Evolutionary conservation across 2,329 filamentous ascomycete genomes (phyloP), one percentile per base, ranked within the genome.

Genomic region (Aspergillus tubingensis): DNA sequence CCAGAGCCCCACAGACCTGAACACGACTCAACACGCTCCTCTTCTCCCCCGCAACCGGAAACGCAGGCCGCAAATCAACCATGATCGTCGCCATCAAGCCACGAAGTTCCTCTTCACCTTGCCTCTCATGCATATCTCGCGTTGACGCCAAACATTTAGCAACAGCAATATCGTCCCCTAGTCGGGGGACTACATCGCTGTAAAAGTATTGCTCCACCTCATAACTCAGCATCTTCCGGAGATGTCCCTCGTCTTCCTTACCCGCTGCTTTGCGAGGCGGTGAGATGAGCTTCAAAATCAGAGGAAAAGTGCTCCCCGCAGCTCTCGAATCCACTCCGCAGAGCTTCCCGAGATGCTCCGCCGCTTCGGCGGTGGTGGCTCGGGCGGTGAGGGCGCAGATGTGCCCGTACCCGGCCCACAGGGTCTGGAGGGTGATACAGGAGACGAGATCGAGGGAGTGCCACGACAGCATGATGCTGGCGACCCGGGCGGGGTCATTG

Each of bases 121-220:
- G 59, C 7, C 68, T 61, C 0, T 67, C 65, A 1, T 59, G 54
- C 67, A 71, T 67, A 13, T 68, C 65, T 25, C 71, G 68, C 3
- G 70, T 83, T 23, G 77, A 85, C 0, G 77, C 78, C 2, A 86
- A 60, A 38, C 82, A 85, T 19, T 77, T 73, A 0, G 86, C 83
- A 1, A 87, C 81, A 0, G 80, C 77, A 1, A 84, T 70, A 0
- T 76, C 69, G 0, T 72, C 68, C 0, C 74, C 68, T 1, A 90
- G 70, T 0, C 68, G 69, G 0, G 85, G 82, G 0, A 84, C 85
- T 10, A 90, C 71, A 2, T 82, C 70, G 1, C 76, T 77, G 69
- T 90, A 90, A 65, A 90, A 90, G 65, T 82, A 83, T 67, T 88
- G 86, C 72, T 90, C 88, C 3, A 88, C 85, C 49, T 86, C 80